Conservation (phyloP, 1,284 basidiomycete genomes). For the Ceratobasidium sp. region DNA sequence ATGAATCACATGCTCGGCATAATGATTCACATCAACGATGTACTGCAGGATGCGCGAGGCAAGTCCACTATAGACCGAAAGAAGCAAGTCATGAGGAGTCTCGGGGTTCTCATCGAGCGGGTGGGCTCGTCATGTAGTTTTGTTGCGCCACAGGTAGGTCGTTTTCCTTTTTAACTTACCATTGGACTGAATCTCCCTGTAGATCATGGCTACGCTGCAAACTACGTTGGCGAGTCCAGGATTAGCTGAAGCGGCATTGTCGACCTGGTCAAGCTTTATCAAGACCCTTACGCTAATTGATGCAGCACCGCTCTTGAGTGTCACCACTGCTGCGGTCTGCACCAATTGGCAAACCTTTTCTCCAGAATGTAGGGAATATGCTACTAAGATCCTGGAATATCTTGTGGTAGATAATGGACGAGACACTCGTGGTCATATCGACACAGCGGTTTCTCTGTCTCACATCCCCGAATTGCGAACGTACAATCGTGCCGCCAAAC, state of each 20-base stretch:
- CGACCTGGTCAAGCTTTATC: slow-evolving; percentile 86
- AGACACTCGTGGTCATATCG: slow-evolving; percentile 66
- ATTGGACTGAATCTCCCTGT: slow-evolving; percentile 2
- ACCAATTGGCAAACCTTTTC: slow-evolving; percentile 80
- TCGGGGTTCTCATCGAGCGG: slow-evolving; percentile 77
- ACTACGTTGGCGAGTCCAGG: slow-evolving; percentile 80
- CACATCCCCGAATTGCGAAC: slow-evolving; percentile 72
- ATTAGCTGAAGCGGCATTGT: slow-evolving; percentile 80
- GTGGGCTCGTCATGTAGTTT: slow-evolving; percentile 78
- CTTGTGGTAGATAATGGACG: slow-evolving; percentile 73
- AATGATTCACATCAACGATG: slow-evolving; percentile 82
- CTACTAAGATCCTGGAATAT: slow-evolving; percentile 72
- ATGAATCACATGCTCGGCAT: slow-evolving; percentile 82
- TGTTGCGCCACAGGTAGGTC: slow-evolving; percentile 83
- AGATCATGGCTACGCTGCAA: slow-evolving; percentile 98
- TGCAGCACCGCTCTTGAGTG: slow-evolving; percentile 85
- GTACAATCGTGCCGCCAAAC: slow-evolving; percentile 62
- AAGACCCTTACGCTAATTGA: slow-evolving; percentile 75
- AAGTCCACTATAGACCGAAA: slow-evolving; percentile 75
- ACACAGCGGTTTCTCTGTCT: slow-evolving; percentile 83
- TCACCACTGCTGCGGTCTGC: slow-evolving; percentile 88
- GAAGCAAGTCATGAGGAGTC: slow-evolving; percentile 78
- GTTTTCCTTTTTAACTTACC: neutral
- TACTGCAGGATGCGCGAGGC: slow-evolving; percentile 81
- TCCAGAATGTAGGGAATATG: slow-evolving; percentile 63